Percentiles rank a stretch among this genome's conserved stretches.
Conservation (phyloP, 306 rosid genomes). For the cucumber (Cucumis sativus) region Cucumber_9930_V3 NC_026656.2:8544001-8544500, state of each 20-base stretch:
- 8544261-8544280: conserved; percentile 57
- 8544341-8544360: no score
- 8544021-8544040: background rate
- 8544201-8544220: conserved; percentile 52
- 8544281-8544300: background rate
- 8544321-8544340: no score
- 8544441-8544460: no score
- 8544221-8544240: conserved; percentile 65
- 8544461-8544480: no score
- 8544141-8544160: background rate
- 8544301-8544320: background rate
- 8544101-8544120: background rate
- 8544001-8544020: background rate
- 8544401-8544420: no score
- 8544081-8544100: no score
- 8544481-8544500: no score
- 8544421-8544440: no score
- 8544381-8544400: no score
- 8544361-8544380: no score
- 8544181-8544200: conserved; percentile 4
- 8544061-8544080: background rate
- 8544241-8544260: conserved; percentile 42
- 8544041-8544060: background rate
- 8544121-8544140: background rate
- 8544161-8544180: background rate